Percentiles rank a stretch among this genome's conserved stretches.
Evolutionary conservation across 2,329 filamentous ascomycete genomes (phyloP).

Genomic region (Alternaria metachromatica): DNA sequence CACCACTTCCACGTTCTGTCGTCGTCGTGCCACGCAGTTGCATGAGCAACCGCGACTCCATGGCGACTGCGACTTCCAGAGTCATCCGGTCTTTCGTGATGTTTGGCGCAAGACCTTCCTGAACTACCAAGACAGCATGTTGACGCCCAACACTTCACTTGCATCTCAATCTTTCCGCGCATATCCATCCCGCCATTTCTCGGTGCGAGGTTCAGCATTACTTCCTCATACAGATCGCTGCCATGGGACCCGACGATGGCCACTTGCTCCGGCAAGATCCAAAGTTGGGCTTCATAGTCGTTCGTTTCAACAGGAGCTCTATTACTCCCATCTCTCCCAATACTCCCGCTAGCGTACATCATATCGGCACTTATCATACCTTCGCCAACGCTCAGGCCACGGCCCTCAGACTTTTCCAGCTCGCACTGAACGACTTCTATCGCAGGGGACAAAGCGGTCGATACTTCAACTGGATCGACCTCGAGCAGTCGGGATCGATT

Average conservation of each 20-base stretch:
- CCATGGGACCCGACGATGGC: not conserved
- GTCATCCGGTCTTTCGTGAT: not conserved
- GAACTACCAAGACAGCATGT: not conserved
- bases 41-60: slow-evolving; percentile 1
- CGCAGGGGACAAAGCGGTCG: not conserved
- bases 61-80: not conserved
- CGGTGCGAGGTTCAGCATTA: not conserved
- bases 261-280: not conserved
- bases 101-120: not conserved
- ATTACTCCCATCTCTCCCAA: not conserved
- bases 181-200: not conserved
- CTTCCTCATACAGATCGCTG: not conserved
- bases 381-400: not conserved
- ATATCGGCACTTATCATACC: slow-evolving; percentile 4
- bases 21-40: not conserved
- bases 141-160: not conserved
- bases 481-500: not conserved
- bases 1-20: not conserved
- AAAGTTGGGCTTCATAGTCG: not conserved
- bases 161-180: not conserved
- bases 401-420: not conserved
- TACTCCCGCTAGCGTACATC: not conserved
- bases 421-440: not conserved
- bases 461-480: not conserved
- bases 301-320: not conserved